These are phyloP conservation scores for Lactifluus piperatus DNA, from an alignment of 768 basidiomycete species.

Conservation along the genomic window DNA sequence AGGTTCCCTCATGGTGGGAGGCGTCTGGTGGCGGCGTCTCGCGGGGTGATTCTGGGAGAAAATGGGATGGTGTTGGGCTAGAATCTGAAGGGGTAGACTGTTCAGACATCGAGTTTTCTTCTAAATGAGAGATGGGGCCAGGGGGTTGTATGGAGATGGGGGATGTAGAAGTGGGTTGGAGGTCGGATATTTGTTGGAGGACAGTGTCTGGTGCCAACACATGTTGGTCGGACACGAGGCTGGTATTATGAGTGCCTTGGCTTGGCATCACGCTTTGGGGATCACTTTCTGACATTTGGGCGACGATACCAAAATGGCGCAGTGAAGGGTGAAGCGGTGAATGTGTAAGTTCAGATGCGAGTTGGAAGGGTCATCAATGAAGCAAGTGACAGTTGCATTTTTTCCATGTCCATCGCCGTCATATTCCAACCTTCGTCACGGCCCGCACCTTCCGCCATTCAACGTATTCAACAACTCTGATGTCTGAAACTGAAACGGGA, in stretches of 20 bases:
- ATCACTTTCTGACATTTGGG: too few species aligned
- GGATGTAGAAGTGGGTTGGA: not conserved
- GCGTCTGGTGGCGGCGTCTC: not conserved
- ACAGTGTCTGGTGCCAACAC: too few species aligned
- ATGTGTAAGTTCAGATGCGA: too few species aligned
- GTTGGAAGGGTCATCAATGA: too few species aligned
- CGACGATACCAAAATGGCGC: too few species aligned
- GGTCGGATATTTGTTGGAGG: not conserved
- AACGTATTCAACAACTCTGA: too few species aligned
- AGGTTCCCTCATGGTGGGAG: not conserved
- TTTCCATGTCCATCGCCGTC: too few species aligned
- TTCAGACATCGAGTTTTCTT: not conserved
- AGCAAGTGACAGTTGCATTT: too few species aligned
- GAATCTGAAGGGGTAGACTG: not conserved
- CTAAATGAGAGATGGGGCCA: not conserved
- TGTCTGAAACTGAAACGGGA: too few species aligned
- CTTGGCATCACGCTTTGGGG: not conserved
- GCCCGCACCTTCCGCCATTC: too few species aligned
- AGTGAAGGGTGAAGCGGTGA: too few species aligned
- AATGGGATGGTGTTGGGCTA: not conserved
- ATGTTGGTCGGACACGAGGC: not conserved
- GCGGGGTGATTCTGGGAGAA: not conserved
- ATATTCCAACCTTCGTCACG: too few species aligned
- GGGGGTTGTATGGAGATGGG: not conserved
- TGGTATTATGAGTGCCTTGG: not conserved